These are phyloP conservation scores for Trichaptum fuscoviolaceum DNA, from an alignment of 768 basidiomycete species.

Conservation along the genomic window DNA sequence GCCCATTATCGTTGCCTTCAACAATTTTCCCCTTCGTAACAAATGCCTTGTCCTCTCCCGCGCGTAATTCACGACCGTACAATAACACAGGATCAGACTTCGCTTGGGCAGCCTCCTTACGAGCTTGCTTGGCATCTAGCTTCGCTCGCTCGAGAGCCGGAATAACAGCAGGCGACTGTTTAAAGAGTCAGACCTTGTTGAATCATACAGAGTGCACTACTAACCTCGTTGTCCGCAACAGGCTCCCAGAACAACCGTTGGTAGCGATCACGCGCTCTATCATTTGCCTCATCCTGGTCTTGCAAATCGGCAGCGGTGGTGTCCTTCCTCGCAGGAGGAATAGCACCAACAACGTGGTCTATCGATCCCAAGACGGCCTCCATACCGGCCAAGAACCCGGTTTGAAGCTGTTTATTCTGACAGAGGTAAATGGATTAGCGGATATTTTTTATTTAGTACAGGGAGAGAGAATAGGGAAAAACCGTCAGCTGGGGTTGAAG, in stretches of 20 bases:
- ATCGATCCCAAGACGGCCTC: constrained; percentile 67
- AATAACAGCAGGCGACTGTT: constrained; percentile 60
- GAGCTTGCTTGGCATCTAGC: constrained; percentile 31
- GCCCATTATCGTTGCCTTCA: constrained; percentile 26
- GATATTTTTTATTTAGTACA: background rate
- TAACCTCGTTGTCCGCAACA: constrained; percentile 62
- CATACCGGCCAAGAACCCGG: constrained; percentile 78
- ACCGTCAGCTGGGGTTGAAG: constrained; percentile 72
- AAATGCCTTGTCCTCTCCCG: background rate
- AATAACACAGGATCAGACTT: constrained; percentile 38
- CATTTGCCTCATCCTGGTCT: constrained; percentile 50
- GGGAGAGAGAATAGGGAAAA: constrained; percentile 12
- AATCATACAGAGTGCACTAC: constrained; percentile 9
- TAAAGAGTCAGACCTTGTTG: constrained; percentile 6
- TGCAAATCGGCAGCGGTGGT: constrained; percentile 57
- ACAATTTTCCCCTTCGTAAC: constrained; percentile 3
- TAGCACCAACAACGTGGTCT: background rate
- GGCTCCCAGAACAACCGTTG: constrained; percentile 78
- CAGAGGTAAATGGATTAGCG: constrained; percentile 7
- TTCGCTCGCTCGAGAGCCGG: constrained; percentile 46
- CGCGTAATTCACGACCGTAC: constrained; percentile 22
- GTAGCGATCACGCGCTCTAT: constrained; percentile 56
- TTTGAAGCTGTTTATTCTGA: constrained; percentile 66
- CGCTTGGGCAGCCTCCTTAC: constrained; percentile 27
- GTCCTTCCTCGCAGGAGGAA: constrained; percentile 31